These are phyloP conservation scores for Lichtheimia corymbifera DNA, from an alignment of 371 early-diverging fungal genomes.

Conservation along the genomic window DNA sequence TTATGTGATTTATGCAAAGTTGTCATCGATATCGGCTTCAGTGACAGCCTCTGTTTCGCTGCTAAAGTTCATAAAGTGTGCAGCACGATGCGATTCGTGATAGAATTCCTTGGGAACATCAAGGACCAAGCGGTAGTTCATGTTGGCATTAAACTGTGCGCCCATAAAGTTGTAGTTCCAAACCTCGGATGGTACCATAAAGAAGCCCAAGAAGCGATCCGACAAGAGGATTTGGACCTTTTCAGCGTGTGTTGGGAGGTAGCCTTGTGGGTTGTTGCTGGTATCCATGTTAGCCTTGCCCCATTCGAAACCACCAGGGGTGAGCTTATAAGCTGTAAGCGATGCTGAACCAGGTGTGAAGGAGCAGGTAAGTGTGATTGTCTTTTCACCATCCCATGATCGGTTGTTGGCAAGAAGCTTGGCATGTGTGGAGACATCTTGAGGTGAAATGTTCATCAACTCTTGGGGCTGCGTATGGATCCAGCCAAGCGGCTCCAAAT, in stretches of 20 bases:
- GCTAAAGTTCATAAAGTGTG: slow-evolving; percentile 95
- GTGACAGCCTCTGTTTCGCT: slow-evolving; percentile 73
- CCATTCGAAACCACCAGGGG: slow-evolving; percentile 96
- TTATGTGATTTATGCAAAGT: slow-evolving; percentile 53
- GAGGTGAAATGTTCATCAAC: slow-evolving; percentile 86
- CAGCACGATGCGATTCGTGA: slow-evolving; percentile 93
- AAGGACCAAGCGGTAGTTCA: slow-evolving; percentile 87
- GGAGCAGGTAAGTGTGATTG: slow-evolving; percentile 87
- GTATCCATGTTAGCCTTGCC: slow-evolving; percentile 81
- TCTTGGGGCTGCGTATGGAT: slow-evolving; percentile 97
- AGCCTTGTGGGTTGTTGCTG: slow-evolving; percentile 84
- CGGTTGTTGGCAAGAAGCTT: slow-evolving; percentile 84
- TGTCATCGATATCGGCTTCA: slow-evolving; percentile 75
- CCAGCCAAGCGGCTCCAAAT: slow-evolving; percentile 96
- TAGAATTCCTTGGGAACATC: slow-evolving; percentile 97
- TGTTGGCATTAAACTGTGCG: slow-evolving; percentile 84
- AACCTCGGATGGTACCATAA: slow-evolving; percentile 94
- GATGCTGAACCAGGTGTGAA: slow-evolving; percentile 98
- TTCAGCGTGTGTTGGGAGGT: slow-evolving; percentile 87
- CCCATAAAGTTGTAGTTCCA: slow-evolving; percentile 98
- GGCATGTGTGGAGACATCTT: slow-evolving; percentile 91
- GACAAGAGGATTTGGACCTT: slow-evolving; percentile 94
- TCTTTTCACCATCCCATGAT: slow-evolving; percentile 95
- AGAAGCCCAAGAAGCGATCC: slow-evolving; percentile 95
- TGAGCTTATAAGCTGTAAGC: slow-evolving; percentile 92